Evolutionary conservation across 768 basidiomycete genomes (phyloP).

Genomic region (Lepiota venenata): DNA sequence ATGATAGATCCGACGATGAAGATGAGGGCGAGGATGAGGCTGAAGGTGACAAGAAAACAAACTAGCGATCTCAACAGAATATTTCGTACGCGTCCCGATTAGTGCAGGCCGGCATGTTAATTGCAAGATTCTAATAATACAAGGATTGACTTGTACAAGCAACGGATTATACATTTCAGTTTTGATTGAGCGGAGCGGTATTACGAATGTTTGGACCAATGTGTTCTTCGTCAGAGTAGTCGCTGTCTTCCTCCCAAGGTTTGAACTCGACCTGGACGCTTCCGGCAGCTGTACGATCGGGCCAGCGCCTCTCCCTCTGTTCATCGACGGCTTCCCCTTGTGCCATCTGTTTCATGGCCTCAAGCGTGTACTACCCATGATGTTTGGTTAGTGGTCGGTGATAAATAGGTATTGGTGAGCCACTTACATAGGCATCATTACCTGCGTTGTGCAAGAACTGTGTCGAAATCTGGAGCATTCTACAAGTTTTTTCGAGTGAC

Average conservation of each 20-base stretch:
- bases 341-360: conserved; percentile 68
- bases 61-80: not conserved
- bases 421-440: conserved; percentile 79
- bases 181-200: conserved; percentile 2
- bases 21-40: conserved; percentile 42
- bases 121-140: not conserved
- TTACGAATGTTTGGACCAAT: conserved; percentile 23
- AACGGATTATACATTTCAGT: conserved; percentile 3
- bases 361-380: conserved; percentile 77
- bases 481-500: conserved; percentile 58
- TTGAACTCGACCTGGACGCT: conserved; percentile 55
- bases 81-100: not conserved
- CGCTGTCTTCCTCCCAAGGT: conserved; percentile 55
- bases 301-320: conserved; percentile 81
- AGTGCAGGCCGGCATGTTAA: not conserved
- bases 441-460: conserved; percentile 77
- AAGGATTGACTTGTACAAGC: not conserved
- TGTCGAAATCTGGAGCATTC: conserved; percentile 55
- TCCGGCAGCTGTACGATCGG: conserved; percentile 44
- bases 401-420: not conserved
- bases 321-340: conserved; percentile 67
- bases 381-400: too few species aligned
- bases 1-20: conserved; percentile 83
- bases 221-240: conserved; percentile 44
- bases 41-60: conserved; percentile 34